These are phyloP conservation scores for Aureobasidium pullulans DNA, from an alignment of 2,329 filamentous ascomycete species.

Conservation along the genomic window DNA sequence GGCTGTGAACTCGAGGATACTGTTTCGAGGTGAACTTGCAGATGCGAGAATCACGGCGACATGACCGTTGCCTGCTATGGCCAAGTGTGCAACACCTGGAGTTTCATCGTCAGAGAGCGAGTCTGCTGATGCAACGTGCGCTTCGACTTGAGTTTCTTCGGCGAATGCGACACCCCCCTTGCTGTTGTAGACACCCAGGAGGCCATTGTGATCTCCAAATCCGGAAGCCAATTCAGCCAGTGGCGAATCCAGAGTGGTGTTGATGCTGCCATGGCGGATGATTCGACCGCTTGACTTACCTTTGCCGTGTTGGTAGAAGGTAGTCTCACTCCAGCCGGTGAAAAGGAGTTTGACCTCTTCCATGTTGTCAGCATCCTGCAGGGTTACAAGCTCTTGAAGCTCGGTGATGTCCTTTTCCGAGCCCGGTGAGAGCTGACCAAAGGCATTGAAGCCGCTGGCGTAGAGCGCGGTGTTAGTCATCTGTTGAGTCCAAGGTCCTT, in stretches of 20 bases:
- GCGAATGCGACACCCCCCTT: conserved; percentile 21
- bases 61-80: conserved; percentile 23
- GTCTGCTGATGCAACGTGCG: neutral
- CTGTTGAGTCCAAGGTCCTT: neutral
- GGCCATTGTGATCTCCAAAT: conserved; percentile 27
- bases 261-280: conserved; percentile 4
- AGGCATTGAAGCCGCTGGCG: conserved; percentile 13
- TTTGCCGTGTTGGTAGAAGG: conserved; percentile 14
- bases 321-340: conserved; percentile 27
- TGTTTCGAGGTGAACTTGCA: conserved; percentile 20
- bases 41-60: conserved; percentile 24
- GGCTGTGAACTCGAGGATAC: conserved; percentile 23
- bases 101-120: conserved; percentile 14
- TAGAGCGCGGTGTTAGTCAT: neutral
- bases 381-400: neutral
- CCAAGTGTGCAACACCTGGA: conserved; percentile 21
- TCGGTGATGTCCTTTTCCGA: neutral
- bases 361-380: neutral
- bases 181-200: conserved; percentile 22
- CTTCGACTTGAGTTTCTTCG: conserved; percentile 3
- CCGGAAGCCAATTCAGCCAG: conserved; percentile 1
- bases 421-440: neutral
- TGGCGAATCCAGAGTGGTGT: conserved; percentile 15
- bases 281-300: conserved; percentile 17
- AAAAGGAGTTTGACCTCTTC: conserved; percentile 20